Percentiles rank a stretch among this genome's conserved stretches.
phyloP scores from a whole-genome alignment of 345 rosid species.

The Reutealis trisperma region DNA sequence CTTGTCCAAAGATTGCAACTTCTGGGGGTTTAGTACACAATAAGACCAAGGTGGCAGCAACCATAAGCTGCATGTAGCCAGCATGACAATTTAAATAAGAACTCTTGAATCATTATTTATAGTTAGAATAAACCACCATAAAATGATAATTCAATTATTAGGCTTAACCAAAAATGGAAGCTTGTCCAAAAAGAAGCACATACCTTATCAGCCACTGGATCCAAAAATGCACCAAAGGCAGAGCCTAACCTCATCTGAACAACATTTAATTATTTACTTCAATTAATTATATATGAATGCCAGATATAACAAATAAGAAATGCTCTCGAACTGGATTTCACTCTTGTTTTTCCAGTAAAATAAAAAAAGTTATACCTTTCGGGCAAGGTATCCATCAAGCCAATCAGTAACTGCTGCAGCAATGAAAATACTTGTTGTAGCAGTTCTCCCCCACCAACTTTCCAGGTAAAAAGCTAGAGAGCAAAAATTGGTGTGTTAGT shows the following conservation, averaged over 20 bases:
- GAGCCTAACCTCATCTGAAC: constrained; percentile 85
- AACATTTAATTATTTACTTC: neutral
- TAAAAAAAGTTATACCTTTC: constrained; percentile 56
- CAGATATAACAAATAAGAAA: neutral
- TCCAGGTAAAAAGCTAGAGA: constrained; percentile 80
- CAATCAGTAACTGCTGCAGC: constrained; percentile 98
- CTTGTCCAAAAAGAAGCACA: neutral
- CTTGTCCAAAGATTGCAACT: constrained; percentile 51
- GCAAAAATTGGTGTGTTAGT: constrained; percentile 12
- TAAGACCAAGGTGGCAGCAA: constrained; percentile 89
- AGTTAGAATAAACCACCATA: constrained; percentile 1
- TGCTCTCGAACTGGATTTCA: neutral
- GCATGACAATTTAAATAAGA: constrained; percentile 16
- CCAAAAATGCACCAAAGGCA: constrained; percentile 97
- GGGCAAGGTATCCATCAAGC: constrained; percentile 98
- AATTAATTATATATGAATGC: neutral
- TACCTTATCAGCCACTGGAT: constrained; percentile 99
- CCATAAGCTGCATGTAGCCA: constrained; percentile 76
- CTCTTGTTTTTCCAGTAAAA: neutral
- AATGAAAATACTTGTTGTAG: constrained; percentile 85
- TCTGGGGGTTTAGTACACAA: constrained; percentile 79
- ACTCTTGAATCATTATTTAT: neutral
- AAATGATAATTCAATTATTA: neutral
- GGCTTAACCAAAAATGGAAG: neutral
- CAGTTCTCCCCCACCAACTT: constrained; percentile 89